These are phyloP conservation scores for Chaetomium tenue DNA, from an alignment of 495 filamentous ascomycete species.

Conservation along the genomic window DNA sequence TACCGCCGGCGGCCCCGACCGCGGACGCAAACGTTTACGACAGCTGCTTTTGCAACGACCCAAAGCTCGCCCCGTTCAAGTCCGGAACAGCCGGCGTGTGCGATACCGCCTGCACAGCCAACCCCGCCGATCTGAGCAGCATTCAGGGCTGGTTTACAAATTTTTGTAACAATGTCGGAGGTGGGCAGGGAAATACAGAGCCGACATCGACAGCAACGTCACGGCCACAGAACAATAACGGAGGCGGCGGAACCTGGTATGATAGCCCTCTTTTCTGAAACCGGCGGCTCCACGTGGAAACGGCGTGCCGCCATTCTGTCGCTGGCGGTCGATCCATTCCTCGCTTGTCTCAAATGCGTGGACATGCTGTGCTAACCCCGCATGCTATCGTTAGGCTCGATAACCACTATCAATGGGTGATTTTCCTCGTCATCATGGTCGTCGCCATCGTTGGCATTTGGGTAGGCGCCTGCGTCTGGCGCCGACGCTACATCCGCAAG, in stretches of 20 bases:
- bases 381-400: slow-evolving; percentile 41
- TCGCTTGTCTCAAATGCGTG: background rate
- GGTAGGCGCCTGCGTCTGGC: slow-evolving; percentile 54
- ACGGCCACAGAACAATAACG: slow-evolving; percentile 20
- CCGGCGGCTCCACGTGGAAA: background rate
- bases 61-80: slow-evolving; percentile 43
- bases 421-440: slow-evolving; percentile 54
- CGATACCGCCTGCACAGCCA: slow-evolving; percentile 36
- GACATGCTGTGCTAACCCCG: background rate
- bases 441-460: slow-evolving; percentile 53
- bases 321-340: slow-evolving; percentile 4
- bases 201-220: slow-evolving; percentile 28
- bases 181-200: background rate
- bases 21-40: slow-evolving; percentile 34
- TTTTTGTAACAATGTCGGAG: slow-evolving; percentile 38
- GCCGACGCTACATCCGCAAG: slow-evolving; percentile 51
- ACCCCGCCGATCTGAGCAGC: slow-evolving; percentile 36
- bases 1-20: slow-evolving; percentile 40
- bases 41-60: slow-evolving; percentile 50
- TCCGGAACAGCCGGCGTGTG: slow-evolving; percentile 44
- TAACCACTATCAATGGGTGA: slow-evolving; percentile 55
- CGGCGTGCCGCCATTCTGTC: slow-evolving; percentile 11
- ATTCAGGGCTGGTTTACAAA: slow-evolving; percentile 53
- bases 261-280: background rate
- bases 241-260: slow-evolving; percentile 33